Conservation (phyloP, 306 rosid genomes). For the Malus asiatica region DNA sequence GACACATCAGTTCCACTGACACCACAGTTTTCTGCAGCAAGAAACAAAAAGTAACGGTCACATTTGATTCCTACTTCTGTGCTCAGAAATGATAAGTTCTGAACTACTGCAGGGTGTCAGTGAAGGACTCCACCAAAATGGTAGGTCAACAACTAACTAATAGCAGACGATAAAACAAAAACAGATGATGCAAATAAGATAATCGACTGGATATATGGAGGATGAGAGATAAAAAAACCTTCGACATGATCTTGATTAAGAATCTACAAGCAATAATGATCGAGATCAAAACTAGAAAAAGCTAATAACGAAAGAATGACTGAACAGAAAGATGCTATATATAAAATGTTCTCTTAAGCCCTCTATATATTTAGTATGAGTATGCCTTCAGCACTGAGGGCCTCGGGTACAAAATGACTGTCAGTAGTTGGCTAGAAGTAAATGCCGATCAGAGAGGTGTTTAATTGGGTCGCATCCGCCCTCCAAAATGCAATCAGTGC, state of each 20-base stretch:
- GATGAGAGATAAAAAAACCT: slow-evolving; percentile 32
- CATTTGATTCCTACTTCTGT: slow-evolving; percentile 4
- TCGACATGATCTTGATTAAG: slow-evolving; percentile 33
- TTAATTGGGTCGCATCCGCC: slow-evolving; percentile 16
- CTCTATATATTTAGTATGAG: not conserved
- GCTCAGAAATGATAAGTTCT: slow-evolving; percentile 6
- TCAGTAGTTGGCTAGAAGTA: slow-evolving; percentile 30
- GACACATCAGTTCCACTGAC: slow-evolving; percentile 43
- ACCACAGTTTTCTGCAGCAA: slow-evolving; percentile 54
- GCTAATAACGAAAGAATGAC: slow-evolving; percentile 8
- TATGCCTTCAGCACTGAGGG: not conserved
- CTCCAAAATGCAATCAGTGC: slow-evolving; percentile 16
- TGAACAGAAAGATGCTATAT: slow-evolving; percentile 1
- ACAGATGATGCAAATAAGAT: not conserved
- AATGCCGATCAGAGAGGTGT: slow-evolving; percentile 27
- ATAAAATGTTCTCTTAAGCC: not conserved
- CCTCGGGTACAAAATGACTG: not conserved
- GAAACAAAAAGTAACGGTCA: slow-evolving; percentile 2
- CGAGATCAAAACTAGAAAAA: slow-evolving; percentile 14
- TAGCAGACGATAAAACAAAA: slow-evolving; percentile 1
- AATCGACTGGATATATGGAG: not conserved
- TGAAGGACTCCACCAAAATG: not conserved
- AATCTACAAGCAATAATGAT: not conserved
- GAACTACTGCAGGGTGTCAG: slow-evolving; percentile 29
- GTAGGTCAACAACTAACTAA: slow-evolving; percentile 20